phyloP scores from a whole-genome alignment of 148 eudicot species.

The Silene latifolia region DNA sequence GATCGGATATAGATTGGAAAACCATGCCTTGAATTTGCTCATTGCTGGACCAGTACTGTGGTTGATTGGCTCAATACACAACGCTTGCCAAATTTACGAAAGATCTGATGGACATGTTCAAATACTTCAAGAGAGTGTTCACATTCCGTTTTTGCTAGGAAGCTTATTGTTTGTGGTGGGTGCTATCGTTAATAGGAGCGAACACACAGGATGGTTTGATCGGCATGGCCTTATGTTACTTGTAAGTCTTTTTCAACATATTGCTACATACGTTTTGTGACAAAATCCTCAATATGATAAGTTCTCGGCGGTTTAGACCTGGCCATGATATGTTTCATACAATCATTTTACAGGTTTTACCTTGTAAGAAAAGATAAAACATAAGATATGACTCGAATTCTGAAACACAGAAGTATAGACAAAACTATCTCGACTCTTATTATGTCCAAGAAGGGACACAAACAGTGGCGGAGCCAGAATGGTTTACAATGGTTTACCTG shows the following conservation, averaged over 20 bases:
- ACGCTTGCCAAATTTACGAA: slow-evolving; percentile 81
- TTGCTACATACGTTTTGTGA: neutral
- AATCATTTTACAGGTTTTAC: too few species aligned
- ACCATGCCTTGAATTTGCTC: slow-evolving; percentile 55
- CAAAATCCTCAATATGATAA: too few species aligned
- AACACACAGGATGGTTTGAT: slow-evolving; percentile 27
- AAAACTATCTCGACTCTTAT: too few species aligned
- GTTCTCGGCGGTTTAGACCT: too few species aligned
- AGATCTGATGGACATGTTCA: slow-evolving; percentile 83
- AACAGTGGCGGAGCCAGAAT: too few species aligned
- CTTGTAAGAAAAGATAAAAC: too few species aligned
- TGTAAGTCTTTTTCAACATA: slow-evolving; percentile 31
- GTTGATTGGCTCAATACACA: slow-evolving; percentile 78
- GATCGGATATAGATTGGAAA: slow-evolving; percentile 39
- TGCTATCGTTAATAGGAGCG: slow-evolving; percentile 45
- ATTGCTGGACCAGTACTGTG: slow-evolving; percentile 70
- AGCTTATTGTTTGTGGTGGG: slow-evolving; percentile 65
- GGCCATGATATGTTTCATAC: too few species aligned
- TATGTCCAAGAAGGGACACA: too few species aligned
- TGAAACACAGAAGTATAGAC: too few species aligned
- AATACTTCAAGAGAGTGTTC: slow-evolving; percentile 66
- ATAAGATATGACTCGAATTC: too few species aligned
- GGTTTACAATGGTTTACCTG: too few species aligned
- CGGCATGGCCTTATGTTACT: slow-evolving; percentile 51
- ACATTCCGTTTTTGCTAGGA: slow-evolving; percentile 66